These are phyloP conservation scores for Eucalyptus coolabah DNA, from an alignment of 345 rosid genomes.

Conservation along the genomic window DNA sequence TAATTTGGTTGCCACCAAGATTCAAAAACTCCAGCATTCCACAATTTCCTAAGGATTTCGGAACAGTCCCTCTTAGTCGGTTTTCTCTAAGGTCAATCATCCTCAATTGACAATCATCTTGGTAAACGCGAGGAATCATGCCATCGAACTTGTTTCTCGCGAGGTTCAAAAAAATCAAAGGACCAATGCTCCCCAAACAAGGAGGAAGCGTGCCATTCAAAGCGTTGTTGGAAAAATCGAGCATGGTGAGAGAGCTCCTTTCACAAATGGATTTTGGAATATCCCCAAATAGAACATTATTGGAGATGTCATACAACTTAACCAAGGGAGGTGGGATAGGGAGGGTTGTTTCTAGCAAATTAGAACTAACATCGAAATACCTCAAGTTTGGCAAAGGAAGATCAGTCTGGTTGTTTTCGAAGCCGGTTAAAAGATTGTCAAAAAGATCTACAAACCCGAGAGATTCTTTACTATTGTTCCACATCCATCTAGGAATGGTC, in stretches of 20 bases:
- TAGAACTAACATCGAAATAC: background rate
- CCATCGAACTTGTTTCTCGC: background rate
- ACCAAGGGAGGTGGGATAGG: background rate
- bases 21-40: background rate
- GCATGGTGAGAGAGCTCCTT: background rate
- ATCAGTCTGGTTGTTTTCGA: accelerated
- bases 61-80: background rate
- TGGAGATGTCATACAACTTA: accelerated
- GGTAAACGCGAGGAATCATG: accelerated
- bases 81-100: background rate
- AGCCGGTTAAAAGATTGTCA: background rate
- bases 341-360: background rate
- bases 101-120: background rate
- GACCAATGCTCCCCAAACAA: background rate
- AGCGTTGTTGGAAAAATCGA: background rate
- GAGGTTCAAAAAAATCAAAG: background rate
- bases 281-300: background rate
- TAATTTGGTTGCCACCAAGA: background rate
- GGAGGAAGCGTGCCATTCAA: background rate
- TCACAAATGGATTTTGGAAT: background rate
- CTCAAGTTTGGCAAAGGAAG: background rate
- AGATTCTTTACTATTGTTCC: too few relatives aligned
- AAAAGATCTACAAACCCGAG: accelerated
- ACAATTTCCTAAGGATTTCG: background rate
- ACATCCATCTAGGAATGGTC: too few relatives aligned